These are phyloP conservation scores for Cercospora zeina DNA, from an alignment of 2,329 filamentous ascomycete genomes.

Conservation along the genomic window DNA sequence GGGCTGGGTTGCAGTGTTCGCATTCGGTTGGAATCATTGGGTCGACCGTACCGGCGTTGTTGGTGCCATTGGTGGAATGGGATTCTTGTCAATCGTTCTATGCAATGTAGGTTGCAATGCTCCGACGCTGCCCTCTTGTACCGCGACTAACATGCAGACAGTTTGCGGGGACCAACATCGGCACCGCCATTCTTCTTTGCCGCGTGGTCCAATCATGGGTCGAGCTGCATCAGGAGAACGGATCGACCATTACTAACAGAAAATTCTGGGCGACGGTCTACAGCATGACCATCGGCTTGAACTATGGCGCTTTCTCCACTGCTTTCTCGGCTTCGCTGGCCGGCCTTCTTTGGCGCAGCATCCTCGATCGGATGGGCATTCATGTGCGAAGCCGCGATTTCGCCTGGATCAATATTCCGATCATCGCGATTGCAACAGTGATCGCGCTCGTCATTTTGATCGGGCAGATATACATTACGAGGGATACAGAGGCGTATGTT, in stretches of 20 bases:
- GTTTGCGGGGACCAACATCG: slow-evolving; percentile 75
- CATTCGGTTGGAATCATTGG: slow-evolving; percentile 72
- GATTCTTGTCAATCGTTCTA: slow-evolving; percentile 67
- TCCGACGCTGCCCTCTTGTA: background rate
- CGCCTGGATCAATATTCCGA: slow-evolving; percentile 67
- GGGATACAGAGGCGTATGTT: slow-evolving; percentile 45
- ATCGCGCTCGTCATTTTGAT: slow-evolving; percentile 63
- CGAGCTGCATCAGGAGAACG: slow-evolving; percentile 54
- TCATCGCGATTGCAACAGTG: slow-evolving; percentile 68
- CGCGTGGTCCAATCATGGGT: slow-evolving; percentile 70
- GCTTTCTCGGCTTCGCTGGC: slow-evolving; percentile 72
- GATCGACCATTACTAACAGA: slow-evolving; percentile 58
- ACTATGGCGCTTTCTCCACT: slow-evolving; percentile 72
- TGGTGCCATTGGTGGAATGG: slow-evolving; percentile 71
- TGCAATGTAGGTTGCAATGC: slow-evolving; percentile 52
- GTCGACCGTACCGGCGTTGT: slow-evolving; percentile 67
- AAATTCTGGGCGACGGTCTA: slow-evolving; percentile 74
- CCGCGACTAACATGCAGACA: background rate
- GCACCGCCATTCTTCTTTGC: slow-evolving; percentile 70
- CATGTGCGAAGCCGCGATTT: slow-evolving; percentile 64
- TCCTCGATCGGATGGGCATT: slow-evolving; percentile 68
- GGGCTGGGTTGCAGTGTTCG: slow-evolving; percentile 73
- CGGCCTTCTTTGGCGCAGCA: slow-evolving; percentile 71
- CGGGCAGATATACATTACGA: slow-evolving; percentile 63
- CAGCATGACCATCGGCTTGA: slow-evolving; percentile 71